Percentiles rank a stretch among this genome's conserved stretches.
phyloP scores from a whole-genome alignment of 148 eudicot genomes.

The Chenopodium album region DNA sequence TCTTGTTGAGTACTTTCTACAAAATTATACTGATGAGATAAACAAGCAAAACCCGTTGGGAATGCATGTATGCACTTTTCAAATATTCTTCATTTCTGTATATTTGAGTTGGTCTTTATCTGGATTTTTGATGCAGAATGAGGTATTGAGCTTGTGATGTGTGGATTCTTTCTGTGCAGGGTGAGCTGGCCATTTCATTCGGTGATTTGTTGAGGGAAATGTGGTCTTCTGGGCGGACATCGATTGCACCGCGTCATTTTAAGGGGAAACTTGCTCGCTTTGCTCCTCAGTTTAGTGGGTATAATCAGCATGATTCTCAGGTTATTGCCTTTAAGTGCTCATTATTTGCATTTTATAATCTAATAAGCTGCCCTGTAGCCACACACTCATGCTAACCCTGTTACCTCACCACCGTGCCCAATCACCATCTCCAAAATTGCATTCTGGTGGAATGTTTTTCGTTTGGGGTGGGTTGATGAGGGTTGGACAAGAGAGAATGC shows the following conservation, averaged over 20 bases:
- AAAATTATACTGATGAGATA: conserved; percentile 76
- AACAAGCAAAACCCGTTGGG: conserved; percentile 91
- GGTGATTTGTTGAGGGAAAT: conserved; percentile 87
- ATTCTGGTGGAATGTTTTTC: too few species aligned
- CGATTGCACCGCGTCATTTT: conserved; percentile 84
- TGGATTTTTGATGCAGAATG: neutral
- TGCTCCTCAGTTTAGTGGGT: conserved; percentile 99
- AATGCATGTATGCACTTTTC: conserved; percentile 61
- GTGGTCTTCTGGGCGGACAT: conserved; percentile 74
- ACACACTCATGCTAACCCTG: too few species aligned
- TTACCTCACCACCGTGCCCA: too few species aligned
- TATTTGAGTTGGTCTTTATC: conserved; percentile 5
- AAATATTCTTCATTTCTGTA: neutral
- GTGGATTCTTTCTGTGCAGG: conserved; percentile 49
- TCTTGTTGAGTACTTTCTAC: conserved; percentile 77
- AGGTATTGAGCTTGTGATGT: conserved; percentile 14
- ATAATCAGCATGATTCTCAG: conserved; percentile 98
- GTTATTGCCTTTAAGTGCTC: conserved; percentile 31
- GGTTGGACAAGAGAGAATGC: too few species aligned
- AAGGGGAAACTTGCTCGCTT: conserved; percentile 91
- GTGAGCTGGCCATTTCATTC: conserved; percentile 97
- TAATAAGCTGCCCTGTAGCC: too few species aligned
- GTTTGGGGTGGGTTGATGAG: too few species aligned
- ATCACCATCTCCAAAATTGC: too few species aligned
- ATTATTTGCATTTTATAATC: neutral